Evolutionary conservation across 2,329 filamentous ascomycete genomes (phyloP).

Genomic region (Paramyrothecium roridum): DNA sequence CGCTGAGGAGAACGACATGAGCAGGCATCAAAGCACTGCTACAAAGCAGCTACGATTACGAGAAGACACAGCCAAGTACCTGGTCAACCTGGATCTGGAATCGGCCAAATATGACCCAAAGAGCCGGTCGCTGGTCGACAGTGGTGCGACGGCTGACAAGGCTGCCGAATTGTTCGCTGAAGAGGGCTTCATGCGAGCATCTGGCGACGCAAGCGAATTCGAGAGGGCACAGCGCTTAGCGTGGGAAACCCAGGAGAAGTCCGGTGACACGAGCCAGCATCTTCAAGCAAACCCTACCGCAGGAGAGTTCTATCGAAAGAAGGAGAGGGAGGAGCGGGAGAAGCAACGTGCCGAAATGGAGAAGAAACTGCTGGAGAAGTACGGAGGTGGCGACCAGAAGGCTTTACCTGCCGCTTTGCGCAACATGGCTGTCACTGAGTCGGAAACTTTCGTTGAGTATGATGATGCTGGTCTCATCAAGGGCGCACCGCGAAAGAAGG

Average conservation of each 20-base stretch:
- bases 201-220: constrained; percentile 90
- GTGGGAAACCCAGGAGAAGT: constrained; percentile 90
- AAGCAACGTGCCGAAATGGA: constrained; percentile 64
- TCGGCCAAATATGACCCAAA: constrained; percentile 98
- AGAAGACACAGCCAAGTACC: constrained; percentile 96
- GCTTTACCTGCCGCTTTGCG: constrained; percentile 58
- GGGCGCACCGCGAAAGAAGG: constrained; percentile 71
- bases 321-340: constrained; percentile 71
- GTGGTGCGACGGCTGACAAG: constrained; percentile 74
- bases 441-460: constrained; percentile 89
- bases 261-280: constrained; percentile 77
- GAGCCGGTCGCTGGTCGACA: constrained; percentile 85
- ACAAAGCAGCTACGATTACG: constrained; percentile 87
- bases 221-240: constrained; percentile 86
- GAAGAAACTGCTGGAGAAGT: constrained; percentile 74
- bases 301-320: constrained; percentile 79
- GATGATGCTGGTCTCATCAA: constrained; percentile 88
- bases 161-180: constrained; percentile 84
- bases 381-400: constrained; percentile 65
- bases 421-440: constrained; percentile 70
- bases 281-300: constrained; percentile 95
- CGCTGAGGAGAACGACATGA: constrained; percentile 96
- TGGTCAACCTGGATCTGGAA: constrained; percentile 91
- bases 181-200: constrained; percentile 84
- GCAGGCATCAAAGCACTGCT: constrained; percentile 84